Evolutionary conservation across 2,329 filamentous ascomycete genomes (phyloP), one percentile per base, ranked within the genome.

Genomic region (Fusarium sublunatum): DNA sequence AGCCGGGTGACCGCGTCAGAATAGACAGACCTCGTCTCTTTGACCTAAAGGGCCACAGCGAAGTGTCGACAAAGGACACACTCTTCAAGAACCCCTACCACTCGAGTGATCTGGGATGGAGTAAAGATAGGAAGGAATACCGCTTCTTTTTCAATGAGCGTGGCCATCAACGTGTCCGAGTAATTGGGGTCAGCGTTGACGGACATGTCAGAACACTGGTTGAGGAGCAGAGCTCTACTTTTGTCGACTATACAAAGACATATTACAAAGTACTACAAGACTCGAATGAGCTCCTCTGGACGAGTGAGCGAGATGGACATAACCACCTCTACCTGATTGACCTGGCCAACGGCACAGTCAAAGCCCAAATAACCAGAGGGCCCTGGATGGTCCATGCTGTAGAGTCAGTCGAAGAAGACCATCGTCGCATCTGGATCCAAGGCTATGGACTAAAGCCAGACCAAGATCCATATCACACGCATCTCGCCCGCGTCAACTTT

Each of bases 101-200:
- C 1, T n/a, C 73, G 3, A 29, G 38, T 4, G 48, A 69, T 32
- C 13, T 72, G 4, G 66, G 66, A 3, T 74, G 72, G 72, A 68
- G 34, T n/a, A n/a, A 34, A 4, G 45, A 66, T 11, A 51, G 54
- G 7, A 43, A 62, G 8, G 69, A 72, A 24, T 74, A 71, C 44
- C 65, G 67, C 10, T 72, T 73, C 34, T 35, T 72, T 11, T 68
- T 65, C 24, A 73, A 73, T n/a, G 68, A 69, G 36, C 69, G 72
- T 5, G 72, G 72, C 0, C 70, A 74, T 15, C 62, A 72, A 8
- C 44, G 34, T 36, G 24, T 72, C 5, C 53, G 70, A 29, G 31
- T 73, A 0, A 36, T 74, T 3, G 64, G 62, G 0, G 61, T 74
- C 5, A 44, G 44, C 2, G 8, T 32, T 0, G 15, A 53, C 1